phyloP scores from a whole-genome alignment of 257 asterid genomes.

The Nyctanthes arbortristis region DNA sequence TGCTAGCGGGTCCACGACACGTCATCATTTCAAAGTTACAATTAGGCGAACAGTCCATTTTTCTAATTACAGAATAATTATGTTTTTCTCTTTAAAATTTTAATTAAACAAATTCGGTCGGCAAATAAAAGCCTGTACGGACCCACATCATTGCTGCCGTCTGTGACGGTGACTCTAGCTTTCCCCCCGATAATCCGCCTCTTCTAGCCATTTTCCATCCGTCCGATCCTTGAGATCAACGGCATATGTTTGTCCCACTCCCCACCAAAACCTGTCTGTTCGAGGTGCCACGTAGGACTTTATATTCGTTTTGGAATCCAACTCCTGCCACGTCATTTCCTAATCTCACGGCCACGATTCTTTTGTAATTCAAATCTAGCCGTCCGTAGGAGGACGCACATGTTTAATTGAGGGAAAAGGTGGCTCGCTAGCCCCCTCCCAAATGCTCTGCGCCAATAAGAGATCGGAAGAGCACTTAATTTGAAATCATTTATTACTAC shows the following conservation, averaged over 20 bases:
- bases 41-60: slow-evolving; percentile 30
- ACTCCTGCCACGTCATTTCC: slow-evolving; percentile 53
- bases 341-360: slow-evolving; percentile 14
- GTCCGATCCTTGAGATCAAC: slow-evolving; percentile 28
- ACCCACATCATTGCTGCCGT: slow-evolving; percentile 24
- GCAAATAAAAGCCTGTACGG: background rate
- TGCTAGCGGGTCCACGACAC: slow-evolving; percentile 28
- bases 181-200: background rate
- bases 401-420: background rate
- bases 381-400: background rate
- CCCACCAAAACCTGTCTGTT: slow-evolving; percentile 37
- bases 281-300: slow-evolving; percentile 59
- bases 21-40: slow-evolving; percentile 45
- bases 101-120: background rate
- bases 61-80: background rate
- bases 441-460: background rate
- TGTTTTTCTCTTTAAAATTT: background rate
- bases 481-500: background rate
- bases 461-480: slow-evolving; percentile 13
- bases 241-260: slow-evolving; percentile 29
- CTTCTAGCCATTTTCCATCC: slow-evolving; percentile 24
- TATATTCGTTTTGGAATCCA: slow-evolving; percentile 25
- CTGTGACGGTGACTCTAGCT: slow-evolving; percentile 52
- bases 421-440: background rate
- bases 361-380: background rate